Percentiles rank a stretch among this genome's conserved stretches.
These are phyloP conservation scores for Collybiopsis confluens DNA, from an alignment of 768 basidiomycete species.

Conservation along the genomic window DNA sequence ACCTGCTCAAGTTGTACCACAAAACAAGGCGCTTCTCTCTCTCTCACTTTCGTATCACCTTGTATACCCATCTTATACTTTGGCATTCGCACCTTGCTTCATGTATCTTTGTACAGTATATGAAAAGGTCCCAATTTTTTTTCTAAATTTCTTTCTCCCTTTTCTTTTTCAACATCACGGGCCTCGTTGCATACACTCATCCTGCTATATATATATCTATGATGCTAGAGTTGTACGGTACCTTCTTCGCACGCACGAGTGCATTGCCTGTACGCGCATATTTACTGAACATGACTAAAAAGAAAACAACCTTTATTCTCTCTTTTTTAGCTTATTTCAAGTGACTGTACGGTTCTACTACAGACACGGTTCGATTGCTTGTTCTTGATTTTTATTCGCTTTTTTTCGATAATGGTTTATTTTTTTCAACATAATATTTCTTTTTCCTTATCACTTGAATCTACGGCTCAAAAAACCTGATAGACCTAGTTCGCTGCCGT, in stretches of 20 bases:
- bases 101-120: neutral
- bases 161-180: neutral
- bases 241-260: neutral
- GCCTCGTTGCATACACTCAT: neutral
- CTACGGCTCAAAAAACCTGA: too few relatives aligned
- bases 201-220: conserved; percentile 2
- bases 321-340: too few relatives aligned
- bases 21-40: too few relatives aligned
- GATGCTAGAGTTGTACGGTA: neutral
- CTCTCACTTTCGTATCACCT: too few relatives aligned
- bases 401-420: too few relatives aligned
- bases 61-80: neutral
- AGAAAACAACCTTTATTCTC: neutral
- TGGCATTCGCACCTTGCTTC: neutral
- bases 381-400: too few relatives aligned
- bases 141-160: neutral
- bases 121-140: neutral
- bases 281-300: neutral
- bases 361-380: too few relatives aligned
- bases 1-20: too few relatives aligned
- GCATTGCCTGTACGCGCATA: neutral
- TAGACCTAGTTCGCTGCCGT: too few relatives aligned
- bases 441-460: too few relatives aligned
- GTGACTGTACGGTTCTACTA: too few relatives aligned
- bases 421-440: too few relatives aligned